Percentiles rank a stretch among this genome's conserved stretches.
Conservation (phyloP, 2,329 filamentous ascomycete species). For the Cryphonectria radicalis region DNA sequence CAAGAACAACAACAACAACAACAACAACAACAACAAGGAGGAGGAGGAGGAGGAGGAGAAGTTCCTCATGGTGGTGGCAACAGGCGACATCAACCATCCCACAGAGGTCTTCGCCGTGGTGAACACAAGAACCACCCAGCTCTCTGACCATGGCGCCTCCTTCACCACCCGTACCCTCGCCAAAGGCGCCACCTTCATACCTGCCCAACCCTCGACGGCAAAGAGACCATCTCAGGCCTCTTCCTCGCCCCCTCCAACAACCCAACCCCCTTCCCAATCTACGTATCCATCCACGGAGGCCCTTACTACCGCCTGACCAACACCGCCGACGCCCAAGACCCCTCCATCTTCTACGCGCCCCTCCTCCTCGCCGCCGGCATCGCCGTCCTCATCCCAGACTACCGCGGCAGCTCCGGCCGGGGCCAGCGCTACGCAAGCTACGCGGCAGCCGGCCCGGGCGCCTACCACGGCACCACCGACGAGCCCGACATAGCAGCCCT, state of each 20-base stretch:
- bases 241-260: slow-evolving; percentile 31
- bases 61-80: slow-evolving; percentile 34
- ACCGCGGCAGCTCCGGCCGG: slow-evolving; percentile 42
- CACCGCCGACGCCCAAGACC: slow-evolving; percentile 37
- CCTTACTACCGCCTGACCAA: slow-evolving; percentile 38
- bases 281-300: slow-evolving; percentile 44
- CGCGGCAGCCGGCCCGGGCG: slow-evolving; percentile 31
- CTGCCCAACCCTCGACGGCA: slow-evolving; percentile 36
- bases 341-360: slow-evolving; percentile 35
- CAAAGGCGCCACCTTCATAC: slow-evolving; percentile 30
- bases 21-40: too few species aligned
- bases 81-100: slow-evolving; percentile 36
- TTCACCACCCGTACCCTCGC: slow-evolving; percentile 1
- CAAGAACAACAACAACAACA: neutral
- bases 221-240: slow-evolving; percentile 37
- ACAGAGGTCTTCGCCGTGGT: slow-evolving; percentile 37
- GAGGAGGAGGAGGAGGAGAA: neutral
- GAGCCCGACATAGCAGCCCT: slow-evolving; percentile 43
- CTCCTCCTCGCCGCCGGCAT: slow-evolving; percentile 43
- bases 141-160: slow-evolving; percentile 33
- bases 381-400: slow-evolving; percentile 43
- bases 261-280: slow-evolving; percentile 36
- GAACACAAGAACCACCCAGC: slow-evolving; percentile 29
- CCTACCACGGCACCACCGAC: slow-evolving; percentile 40
- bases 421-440: slow-evolving; percentile 41